Evolutionary conservation across 768 basidiomycete genomes (phyloP).

Genomic region (Coprinopsis sp.): DNA sequence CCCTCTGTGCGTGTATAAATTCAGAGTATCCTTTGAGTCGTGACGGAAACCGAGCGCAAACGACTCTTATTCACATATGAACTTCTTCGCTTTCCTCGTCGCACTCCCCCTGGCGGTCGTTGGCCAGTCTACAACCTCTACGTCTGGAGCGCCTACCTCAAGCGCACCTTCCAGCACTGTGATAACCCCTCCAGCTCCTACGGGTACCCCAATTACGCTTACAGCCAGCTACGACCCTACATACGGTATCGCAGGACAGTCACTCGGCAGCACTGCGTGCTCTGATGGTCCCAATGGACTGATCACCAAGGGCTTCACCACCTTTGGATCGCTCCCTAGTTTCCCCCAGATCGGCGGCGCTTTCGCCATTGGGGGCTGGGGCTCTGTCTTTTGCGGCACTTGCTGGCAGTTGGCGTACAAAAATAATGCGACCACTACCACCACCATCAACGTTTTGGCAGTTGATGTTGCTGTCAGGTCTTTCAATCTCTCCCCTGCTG

Average conservation of each 20-base stretch:
- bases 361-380: constrained; percentile 43
- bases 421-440: constrained; percentile 24
- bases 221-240: constrained; percentile 36
- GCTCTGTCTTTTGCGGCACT: constrained; percentile 49
- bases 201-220: too few species aligned
- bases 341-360: constrained; percentile 61
- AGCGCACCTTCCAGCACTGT: too few species aligned
- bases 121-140: too few species aligned
- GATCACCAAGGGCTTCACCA: constrained; percentile 38
- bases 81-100: too few species aligned
- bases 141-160: too few species aligned
- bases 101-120: too few species aligned
- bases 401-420: constrained; percentile 58
- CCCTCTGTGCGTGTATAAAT: too few species aligned
- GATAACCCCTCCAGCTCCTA: too few species aligned
- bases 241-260: constrained; percentile 41
- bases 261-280: constrained; percentile 39
- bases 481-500: constrained; percentile 46
- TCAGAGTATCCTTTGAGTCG: too few species aligned
- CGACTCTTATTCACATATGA: too few species aligned
- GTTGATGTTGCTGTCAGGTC: constrained; percentile 44
- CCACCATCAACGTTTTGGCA: constrained; percentile 44
- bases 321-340: constrained; percentile 46
- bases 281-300: constrained; percentile 50
- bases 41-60: too few species aligned